Evolutionary conservation across 805 yeast species (phyloP), one percentile per base, ranked within the genome.

Genomic region (Isabelozyma rhagii): DNA sequence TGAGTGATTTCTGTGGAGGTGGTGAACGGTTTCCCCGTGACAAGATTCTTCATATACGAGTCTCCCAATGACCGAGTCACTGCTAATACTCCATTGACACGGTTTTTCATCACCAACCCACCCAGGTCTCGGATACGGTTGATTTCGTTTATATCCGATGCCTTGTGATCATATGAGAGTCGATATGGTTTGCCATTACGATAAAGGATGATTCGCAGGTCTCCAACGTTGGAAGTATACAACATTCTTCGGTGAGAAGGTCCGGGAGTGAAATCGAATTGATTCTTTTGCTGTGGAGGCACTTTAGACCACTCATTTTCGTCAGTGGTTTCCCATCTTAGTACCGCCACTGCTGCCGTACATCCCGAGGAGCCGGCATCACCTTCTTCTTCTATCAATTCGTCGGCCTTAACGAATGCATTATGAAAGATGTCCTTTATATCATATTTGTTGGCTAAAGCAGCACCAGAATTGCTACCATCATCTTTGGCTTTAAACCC

Each of bases 31-130:
- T 84, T 82, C 0, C 97, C 97, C 31, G 90, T 82, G 15, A 93
- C 97, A 50, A 89, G 72, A 46, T 85, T 87, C 64, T 93, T 96
- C 82, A 93, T 86, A 66, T 89, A 92, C n/a, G 85, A 78, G 64
- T 93, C 98, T 15, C 99, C 99, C 42, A 93, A 74, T 1, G 98
- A 87, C 53, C 99, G 75, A 2, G 97, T 90, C 9, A 93, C 97
- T 0, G 98, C 98, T 45, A 94, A 77, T 67, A 93, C 91, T 3
- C 98, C 99, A 66, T 93, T 94, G 25, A 93, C 99, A 58, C 99
- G 79, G 53, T 89, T 87, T 60, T 90, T 89, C 80, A 94, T 79
- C 50, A 93, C 82, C 29, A 93, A 69, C 0, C 99, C 99, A 2
- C 99, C 99, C 5, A 80, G 76, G 44, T 82, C 78, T 48, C 82